Evolutionary conservation across 495 filamentous ascomycete species (phyloP), one percentile per base, ranked within the genome.

Genomic region (Tetracladium setigerum): DNA sequence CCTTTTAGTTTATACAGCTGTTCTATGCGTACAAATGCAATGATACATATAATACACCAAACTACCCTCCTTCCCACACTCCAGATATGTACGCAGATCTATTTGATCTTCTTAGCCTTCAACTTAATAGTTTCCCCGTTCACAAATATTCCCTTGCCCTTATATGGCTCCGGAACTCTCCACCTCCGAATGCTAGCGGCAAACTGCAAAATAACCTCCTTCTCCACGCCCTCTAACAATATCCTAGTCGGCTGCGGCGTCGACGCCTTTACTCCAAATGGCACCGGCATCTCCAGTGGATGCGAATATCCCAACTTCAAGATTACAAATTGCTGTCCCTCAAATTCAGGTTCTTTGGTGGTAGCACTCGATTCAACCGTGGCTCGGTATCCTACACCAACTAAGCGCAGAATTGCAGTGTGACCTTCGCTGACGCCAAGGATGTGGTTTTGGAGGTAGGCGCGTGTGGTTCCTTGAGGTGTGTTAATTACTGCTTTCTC

Each of bases 71-170:
- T 31, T 2, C 42, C 37, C 36, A 34, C 40, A 17, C 47, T 47
- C 42, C 40, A 27, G 22, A 27, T 27, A 27, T 27, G 7, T 27
- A 7, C 3, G 7, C 22, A 27, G 22, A 56, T 69, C 71, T 82
- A 98, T 77, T 95, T 95, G 67, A 97, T 95, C 82, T 97, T 98
- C 83, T 95, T 96, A 49, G 86, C 80, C 79, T 98, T 98, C 63
- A 98, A 65, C 76, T 82, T 90, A 73, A 98, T 95, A 4, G 89
- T 96, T 74, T 98, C 91, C 40, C 87, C 86, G 63, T 95, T 91
- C 48, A 97, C 78, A 57, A 97, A 98, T 53, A 98, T 96, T 60
- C 92, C 92, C 80, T 98, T 96, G 44, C 92, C 92, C 81, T 98
- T 98, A 68, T 97, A 98, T 41, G 94, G 92, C 67, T 98, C 92